Evolutionary conservation across 345 rosid species (phyloP), one percentile per base, ranked within the genome.

Genomic region (Camelina sativa): DNA sequence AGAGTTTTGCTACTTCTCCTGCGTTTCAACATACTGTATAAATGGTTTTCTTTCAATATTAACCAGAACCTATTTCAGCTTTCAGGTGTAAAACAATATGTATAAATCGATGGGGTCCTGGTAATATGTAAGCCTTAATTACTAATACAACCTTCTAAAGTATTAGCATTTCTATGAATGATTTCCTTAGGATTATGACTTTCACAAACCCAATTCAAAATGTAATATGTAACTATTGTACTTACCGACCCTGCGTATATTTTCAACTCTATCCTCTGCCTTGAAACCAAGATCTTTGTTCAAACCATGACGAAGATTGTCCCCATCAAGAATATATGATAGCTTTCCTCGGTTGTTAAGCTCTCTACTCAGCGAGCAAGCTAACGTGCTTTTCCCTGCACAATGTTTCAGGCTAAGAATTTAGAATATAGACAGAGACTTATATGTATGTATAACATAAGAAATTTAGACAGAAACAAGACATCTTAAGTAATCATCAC

Each of bases 1-100:
- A 93, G 62, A 91, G 94, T 80, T 91, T 93, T 4, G 89, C 97
- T 30, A 91, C 98, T 82, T 93, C 98, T 40, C 98, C 98, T 89
- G 61, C 22, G 63, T 37, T 35, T 62, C 0, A 20, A 20, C 74
- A 75, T 28, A 25, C 28, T 25, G 28, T 25, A 30, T 16, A 0
- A 2, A 55, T 64, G 16, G 63, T 43, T 54, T 63, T 51, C 60
- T 58, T 34, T 16, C 46, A 38, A 20, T 25, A 60, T 4, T 3
- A 62, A 62, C 19, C 11, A 40, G 19, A 61, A 61, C 10, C 40
- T 63, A 46, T n/a, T 13, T n/a, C 38, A 46, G 54, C 54, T 28
- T 64, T 64, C 6, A 46, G 11, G 41, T 46, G 11, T 28, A 44
- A 1, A 47, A 8, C 6, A 30, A 16, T n/a, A 23, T 40, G 37